These are phyloP conservation scores for Fusarium sp. DNA, from an alignment of 2,329 filamentous ascomycete species.

Conservation along the genomic window DNA sequence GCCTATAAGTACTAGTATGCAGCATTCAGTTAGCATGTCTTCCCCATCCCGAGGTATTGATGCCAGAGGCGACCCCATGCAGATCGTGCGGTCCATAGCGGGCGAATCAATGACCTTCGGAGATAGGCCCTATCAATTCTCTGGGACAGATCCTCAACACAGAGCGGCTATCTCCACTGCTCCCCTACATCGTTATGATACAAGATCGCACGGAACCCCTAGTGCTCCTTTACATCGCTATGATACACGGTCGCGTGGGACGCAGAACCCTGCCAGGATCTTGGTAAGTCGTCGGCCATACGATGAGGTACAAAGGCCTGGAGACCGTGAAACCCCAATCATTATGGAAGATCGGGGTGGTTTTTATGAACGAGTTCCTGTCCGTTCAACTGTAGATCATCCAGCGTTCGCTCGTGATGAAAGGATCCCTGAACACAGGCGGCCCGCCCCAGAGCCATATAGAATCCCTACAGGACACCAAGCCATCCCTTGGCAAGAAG, in stretches of 20 bases:
- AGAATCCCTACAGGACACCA: conserved; percentile 34
- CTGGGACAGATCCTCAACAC: conserved; percentile 19
- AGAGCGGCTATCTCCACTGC: conserved; percentile 20
- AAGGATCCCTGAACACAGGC: conserved; percentile 31
- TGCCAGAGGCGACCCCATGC: conserved; percentile 35
- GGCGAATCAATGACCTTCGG: conserved; percentile 27
- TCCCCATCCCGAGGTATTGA: conserved; percentile 37
- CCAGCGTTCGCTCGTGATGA: conserved; percentile 18
- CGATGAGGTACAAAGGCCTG: conserved; percentile 50
- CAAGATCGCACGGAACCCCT: conserved; percentile 9
- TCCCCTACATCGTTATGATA: conserved; percentile 25
- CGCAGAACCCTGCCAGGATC: conserved; percentile 28
- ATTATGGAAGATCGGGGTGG: conserved; percentile 58
- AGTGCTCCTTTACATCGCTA: conserved; percentile 18
- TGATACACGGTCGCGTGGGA: conserved; percentile 33
- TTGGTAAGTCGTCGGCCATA: conserved; percentile 48
- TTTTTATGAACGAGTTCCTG: conserved; percentile 53
- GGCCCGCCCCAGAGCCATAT: conserved; percentile 21
- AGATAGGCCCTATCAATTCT: conserved; percentile 24
- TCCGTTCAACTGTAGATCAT: conserved; percentile 26
- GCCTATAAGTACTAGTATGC: conserved; percentile 35
- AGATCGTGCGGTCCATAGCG: conserved; percentile 28
- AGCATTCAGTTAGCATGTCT: conserved; percentile 37
- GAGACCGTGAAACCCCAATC: conserved; percentile 51
- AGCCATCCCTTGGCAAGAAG: conserved; percentile 41